These are phyloP conservation scores for Recurvomyces mirabilis DNA, from an alignment of 495 filamentous ascomycete genomes.

Conservation along the genomic window DNA sequence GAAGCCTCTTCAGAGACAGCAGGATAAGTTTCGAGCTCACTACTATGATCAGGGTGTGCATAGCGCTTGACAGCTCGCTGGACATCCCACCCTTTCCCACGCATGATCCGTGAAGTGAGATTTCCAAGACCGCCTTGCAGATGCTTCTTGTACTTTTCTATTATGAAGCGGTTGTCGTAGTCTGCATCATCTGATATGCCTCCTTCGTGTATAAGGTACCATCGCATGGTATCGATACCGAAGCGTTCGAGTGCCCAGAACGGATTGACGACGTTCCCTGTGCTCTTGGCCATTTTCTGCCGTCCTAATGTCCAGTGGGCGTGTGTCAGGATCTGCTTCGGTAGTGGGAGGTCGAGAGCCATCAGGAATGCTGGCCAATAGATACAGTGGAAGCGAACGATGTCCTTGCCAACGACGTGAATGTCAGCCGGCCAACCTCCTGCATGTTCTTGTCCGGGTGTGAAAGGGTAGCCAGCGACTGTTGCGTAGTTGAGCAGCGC, in stretches of 20 bases:
- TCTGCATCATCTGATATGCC: conserved; percentile 64
- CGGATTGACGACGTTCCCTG: conserved; percentile 90
- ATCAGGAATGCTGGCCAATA: conserved; percentile 97
- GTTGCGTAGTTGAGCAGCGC: conserved; percentile 90
- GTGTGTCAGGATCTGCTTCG: conserved; percentile 72
- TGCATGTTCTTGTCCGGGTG: conserved; percentile 47
- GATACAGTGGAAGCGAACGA: conserved; percentile 87
- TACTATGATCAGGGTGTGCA: conserved; percentile 7
- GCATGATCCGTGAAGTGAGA: conserved; percentile 54
- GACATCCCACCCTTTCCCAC: conserved; percentile 57
- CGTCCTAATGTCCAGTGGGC: conserved; percentile 88
- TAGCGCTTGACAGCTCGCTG: conserved; percentile 40
- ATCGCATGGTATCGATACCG: conserved; percentile 77
- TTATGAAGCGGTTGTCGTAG: conserved; percentile 69
- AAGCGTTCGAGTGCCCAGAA: conserved; percentile 86
- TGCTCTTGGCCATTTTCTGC: conserved; percentile 90
- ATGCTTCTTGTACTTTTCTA: conserved; percentile 63
- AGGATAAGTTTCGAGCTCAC: background rate
- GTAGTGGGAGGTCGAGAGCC: conserved; percentile 73
- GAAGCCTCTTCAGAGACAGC: conserved; percentile 1
- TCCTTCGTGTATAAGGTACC: conserved; percentile 70
- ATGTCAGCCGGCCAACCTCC: conserved; percentile 82
- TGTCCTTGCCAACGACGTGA: conserved; percentile 93
- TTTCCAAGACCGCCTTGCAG: conserved; percentile 72
- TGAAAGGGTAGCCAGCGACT: conserved; percentile 71